Conservation (phyloP, 192 early-diverging fungal species). For the Coemansia sp. region DNA sequence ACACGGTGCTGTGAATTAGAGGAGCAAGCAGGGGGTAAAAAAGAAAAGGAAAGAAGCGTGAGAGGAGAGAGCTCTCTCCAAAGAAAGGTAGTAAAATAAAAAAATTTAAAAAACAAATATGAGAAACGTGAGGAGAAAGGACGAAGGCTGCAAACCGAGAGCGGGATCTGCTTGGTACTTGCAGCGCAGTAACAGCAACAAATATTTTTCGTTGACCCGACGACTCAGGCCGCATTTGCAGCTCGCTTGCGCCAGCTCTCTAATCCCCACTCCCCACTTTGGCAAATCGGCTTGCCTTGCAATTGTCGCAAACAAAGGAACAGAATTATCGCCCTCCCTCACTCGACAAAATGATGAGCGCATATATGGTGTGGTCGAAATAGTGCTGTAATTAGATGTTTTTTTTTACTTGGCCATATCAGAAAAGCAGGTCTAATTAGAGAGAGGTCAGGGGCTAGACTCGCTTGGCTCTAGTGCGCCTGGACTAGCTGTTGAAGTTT, state of each 20-base stretch:
- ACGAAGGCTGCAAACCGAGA: neutral
- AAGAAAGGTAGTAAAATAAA: neutral
- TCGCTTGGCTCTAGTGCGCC: slow-evolving; percentile 1
- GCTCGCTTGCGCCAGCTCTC: slow-evolving; percentile 2
- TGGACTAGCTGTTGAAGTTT: slow-evolving; percentile 61
- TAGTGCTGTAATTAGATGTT: neutral
- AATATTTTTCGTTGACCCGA: neutral
- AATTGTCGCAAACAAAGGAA: neutral
- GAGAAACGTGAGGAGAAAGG: neutral
- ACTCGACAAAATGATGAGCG: neutral
- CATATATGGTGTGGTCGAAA: neutral
- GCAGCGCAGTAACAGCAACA: slow-evolving; percentile 5
- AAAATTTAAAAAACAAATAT: neutral
- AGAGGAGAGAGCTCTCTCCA: neutral
- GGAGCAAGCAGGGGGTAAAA: neutral
- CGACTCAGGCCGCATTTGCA: slow-evolving; percentile 6
- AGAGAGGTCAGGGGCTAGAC: neutral
- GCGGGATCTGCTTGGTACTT: neutral
- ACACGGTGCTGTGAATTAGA: neutral
- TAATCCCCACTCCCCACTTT: slow-evolving; percentile 5
- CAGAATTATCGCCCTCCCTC: neutral
- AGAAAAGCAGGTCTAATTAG: neutral
- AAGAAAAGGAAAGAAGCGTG: neutral
- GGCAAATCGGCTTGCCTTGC: neutral
- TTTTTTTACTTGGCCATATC: neutral